Percentiles rank a stretch among this genome's conserved stretches.
These are phyloP conservation scores for Pseudonitzschia delicatissima DNA, from an alignment of 108 stramenopile genomes.

Conservation along the genomic window DNA sequence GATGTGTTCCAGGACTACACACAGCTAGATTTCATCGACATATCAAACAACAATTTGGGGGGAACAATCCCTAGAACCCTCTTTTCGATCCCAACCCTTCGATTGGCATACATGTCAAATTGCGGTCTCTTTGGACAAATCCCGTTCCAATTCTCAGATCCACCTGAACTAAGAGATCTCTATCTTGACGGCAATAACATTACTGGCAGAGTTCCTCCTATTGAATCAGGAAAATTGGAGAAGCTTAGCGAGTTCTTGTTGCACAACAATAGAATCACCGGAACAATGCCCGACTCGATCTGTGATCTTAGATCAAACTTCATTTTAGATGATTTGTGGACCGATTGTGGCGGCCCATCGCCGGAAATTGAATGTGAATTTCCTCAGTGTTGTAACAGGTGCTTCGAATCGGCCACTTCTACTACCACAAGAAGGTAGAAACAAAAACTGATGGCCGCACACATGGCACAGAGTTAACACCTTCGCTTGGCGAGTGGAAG, in stretches of 20 bases:
- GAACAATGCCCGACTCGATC: constrained; percentile 39
- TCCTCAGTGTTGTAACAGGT: constrained; percentile 55
- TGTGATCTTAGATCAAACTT: constrained; percentile 35
- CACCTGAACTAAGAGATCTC: constrained; percentile 44
- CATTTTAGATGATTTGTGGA: constrained; percentile 39
- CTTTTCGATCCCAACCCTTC: constrained; percentile 29
- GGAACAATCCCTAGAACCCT: constrained; percentile 35
- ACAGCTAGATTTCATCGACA: constrained; percentile 34
- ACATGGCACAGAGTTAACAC: too few species aligned
- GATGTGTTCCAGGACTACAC: constrained; percentile 26
- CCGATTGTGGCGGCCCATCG: constrained; percentile 42
- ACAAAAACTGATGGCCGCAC: background rate
- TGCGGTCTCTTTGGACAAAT: constrained; percentile 34
- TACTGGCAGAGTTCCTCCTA: constrained; percentile 47
- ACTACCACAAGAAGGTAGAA: background rate
- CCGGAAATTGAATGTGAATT: constrained; percentile 43
- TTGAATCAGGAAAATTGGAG: constrained; percentile 29
- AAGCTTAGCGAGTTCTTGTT: constrained; percentile 40
- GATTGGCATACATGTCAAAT: constrained; percentile 38
- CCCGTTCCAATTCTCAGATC: constrained; percentile 10
- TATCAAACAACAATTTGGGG: constrained; percentile 16
- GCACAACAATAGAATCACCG: constrained; percentile 32
- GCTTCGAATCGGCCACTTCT: constrained; percentile 27
- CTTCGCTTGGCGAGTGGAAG: too few species aligned
- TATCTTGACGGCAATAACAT: constrained; percentile 50